Base-by-base conservation (phyloP, 208 protist genomes). In the Tritrichomonas musculus region DNA sequence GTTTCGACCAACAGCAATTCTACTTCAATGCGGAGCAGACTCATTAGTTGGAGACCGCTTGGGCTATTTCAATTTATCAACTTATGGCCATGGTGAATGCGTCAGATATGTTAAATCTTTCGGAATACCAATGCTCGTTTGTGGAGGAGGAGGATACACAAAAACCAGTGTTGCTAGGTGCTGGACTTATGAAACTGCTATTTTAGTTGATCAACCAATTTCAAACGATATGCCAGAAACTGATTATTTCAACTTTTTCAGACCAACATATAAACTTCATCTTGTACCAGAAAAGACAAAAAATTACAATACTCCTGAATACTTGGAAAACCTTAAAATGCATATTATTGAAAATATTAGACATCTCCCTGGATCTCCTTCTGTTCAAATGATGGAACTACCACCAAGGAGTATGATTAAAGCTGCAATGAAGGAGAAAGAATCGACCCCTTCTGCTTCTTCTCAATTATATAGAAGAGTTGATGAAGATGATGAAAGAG, bases 11-110 rank as follows among this genome's bases (percentile, higher is more conserved):
- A 96, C 97, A 69, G 98, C 97, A 0, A 96, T 99, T 93, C 98
- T 99, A 11, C 95, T 99, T 33, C 98, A 99, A 95, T 99, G 98
- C 96, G 99, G 99, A 60, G 98, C 98, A 8, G 99, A 99, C 96
- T 98, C 97, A 44, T 95, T 99, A 8, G 96, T 97, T 27, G 98
- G 98, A 53, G 99, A 99, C 95, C 97, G 98, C 17, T 95, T 99
- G 0, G 98, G 98, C 33, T 96, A 96, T 33, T 98, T 99, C 82
- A 99, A 99, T 93, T 94, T 99, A 47, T 97, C 98, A 0, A 96
- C 98, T 0, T 77, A 93, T 50, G 95, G 93, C 25, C 97, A 99
- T 95, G 97, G 96, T 55, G 96, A 98, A 93, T 99, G 98, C 95
- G 97, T 99, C 14, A 13, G 30, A 64, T 80, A 41, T 60, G 65